Evolutionary conservation across 495 filamentous ascomycete genomes (phyloP).

Genomic region (Neurospora sp.): DNA sequence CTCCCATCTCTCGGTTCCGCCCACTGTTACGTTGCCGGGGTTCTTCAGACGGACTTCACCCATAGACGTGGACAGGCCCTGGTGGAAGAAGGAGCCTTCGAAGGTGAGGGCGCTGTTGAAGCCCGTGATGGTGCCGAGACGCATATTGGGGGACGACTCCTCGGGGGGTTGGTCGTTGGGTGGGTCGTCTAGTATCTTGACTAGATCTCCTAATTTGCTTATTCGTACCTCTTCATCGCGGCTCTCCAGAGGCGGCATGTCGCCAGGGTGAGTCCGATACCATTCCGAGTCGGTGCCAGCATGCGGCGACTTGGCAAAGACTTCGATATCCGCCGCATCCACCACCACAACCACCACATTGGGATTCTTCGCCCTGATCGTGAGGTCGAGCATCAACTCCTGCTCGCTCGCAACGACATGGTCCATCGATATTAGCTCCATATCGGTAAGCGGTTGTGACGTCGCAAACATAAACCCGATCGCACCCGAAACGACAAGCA

Average conservation of each 20-base stretch:
- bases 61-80: conserved; percentile 51
- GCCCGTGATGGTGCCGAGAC: conserved; percentile 72
- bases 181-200: conserved; percentile 32
- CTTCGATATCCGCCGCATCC: conserved; percentile 72
- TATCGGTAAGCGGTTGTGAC: conserved; percentile 73
- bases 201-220: conserved; percentile 1
- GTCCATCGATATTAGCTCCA: conserved; percentile 64
- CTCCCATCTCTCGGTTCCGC: conserved; percentile 86
- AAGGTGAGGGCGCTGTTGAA: conserved; percentile 85
- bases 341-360: conserved; percentile 82
- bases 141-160: conserved; percentile 67
- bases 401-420: conserved; percentile 90
- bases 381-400: conserved; percentile 89
- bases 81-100: conserved; percentile 74
- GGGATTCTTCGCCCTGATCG: conserved; percentile 81
- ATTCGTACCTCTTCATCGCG: conserved; percentile 3
- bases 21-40: conserved; percentile 82
- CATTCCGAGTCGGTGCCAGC: conserved; percentile 64
- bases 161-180: conserved; percentile 49
- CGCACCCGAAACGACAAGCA: conserved; percentile 67
- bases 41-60: conserved; percentile 72
- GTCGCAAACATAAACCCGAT: conserved; percentile 82
- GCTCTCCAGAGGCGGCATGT: conserved; percentile 17
- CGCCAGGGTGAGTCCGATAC: conserved; percentile 48
- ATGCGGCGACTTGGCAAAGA: conserved; percentile 87